phyloP scores from a whole-genome alignment of 2,329 filamentous ascomycete species.

The Fusarium avenaceum region DNA sequence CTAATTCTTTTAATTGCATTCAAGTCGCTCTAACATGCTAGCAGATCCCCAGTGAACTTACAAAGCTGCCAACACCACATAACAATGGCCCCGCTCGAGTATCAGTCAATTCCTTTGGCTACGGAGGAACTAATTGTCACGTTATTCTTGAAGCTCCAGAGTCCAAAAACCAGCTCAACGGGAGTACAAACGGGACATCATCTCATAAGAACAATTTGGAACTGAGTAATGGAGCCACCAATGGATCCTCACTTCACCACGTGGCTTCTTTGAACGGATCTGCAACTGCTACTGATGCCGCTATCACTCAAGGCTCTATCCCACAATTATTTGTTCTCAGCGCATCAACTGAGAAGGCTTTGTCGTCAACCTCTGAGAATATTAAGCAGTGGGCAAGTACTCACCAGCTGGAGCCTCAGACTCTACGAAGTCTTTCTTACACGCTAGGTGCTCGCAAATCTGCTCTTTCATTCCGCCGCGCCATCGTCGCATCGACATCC shows the following conservation, averaged over 20 bases:
- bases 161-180: neutral
- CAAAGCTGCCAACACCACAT: neutral
- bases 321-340: constrained; percentile 1
- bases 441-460: constrained; percentile 1
- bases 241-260: no score
- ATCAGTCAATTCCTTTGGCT: constrained; percentile 16
- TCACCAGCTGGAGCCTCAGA: neutral
- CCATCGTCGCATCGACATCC: neutral
- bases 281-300: neutral
- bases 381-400: constrained; percentile 1
- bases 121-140: constrained; percentile 17
- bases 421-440: neutral
- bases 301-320: neutral
- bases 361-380: neutral
- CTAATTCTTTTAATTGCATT: neutral
- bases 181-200: neutral
- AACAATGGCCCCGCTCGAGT: neutral
- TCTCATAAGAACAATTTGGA: no score
- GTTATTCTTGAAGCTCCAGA: constrained; percentile 4
- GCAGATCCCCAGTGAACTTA: constrained; percentile 8
- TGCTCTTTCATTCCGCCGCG: constrained; percentile 1
- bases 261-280: neutral
- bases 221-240: no score
- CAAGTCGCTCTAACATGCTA: neutral
- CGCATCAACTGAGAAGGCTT: constrained; percentile 13